Base-by-base conservation (phyloP, 345 rosid species). In the Eucalyptus microcorys region DNA sequence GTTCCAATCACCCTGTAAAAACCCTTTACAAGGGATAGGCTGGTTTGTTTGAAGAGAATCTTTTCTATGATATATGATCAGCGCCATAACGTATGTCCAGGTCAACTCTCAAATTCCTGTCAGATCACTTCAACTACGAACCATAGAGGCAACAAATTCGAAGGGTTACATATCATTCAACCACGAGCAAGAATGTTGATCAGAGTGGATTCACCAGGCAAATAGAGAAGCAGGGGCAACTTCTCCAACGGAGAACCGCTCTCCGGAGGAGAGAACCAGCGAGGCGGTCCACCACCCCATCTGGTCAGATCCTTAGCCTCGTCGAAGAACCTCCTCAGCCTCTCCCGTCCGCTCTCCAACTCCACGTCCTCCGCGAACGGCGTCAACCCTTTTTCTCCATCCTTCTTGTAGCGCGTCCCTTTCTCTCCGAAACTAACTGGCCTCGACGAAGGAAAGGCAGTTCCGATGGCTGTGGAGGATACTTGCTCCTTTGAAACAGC, bases 251-350 rank as follows among this genome's bases (percentile, higher is more conserved):
- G 94, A 85, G 93, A 88, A 79, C 95, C 93, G 91, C 93, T 92
- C 79, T 93, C 96, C 87, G 93, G 76, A 84, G 97, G 98, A 85
- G 95, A 92, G 91, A 96, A 95, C 96, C 98, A 95, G 85, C 97
- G 94, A 55, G 95, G 94, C 61, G 95, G 95, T 61, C 96, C 94
- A 5, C 93, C 94, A 86, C 89, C 93, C 24, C 94, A 91, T 89
- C 92, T 84, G 86, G 89, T 90, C 90, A 94, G 91, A 66, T 92
- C 93, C 88, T 87, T 89, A 34, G 94, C 90, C 86, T 91, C 93
- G 88, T 92, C 92, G 26, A 96, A 92, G 89, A 90, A 96, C 80
- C 93, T 93, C 89, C 88, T 86, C 90, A 94, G 88, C 66, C 80
- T 87, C 87, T 91, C 85, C 86, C 86, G 57, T 22, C 45, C 88